phyloP scores from a whole-genome alignment of 2,329 filamentous ascomycete species.

The Microcyclospora pomicola region DNA sequence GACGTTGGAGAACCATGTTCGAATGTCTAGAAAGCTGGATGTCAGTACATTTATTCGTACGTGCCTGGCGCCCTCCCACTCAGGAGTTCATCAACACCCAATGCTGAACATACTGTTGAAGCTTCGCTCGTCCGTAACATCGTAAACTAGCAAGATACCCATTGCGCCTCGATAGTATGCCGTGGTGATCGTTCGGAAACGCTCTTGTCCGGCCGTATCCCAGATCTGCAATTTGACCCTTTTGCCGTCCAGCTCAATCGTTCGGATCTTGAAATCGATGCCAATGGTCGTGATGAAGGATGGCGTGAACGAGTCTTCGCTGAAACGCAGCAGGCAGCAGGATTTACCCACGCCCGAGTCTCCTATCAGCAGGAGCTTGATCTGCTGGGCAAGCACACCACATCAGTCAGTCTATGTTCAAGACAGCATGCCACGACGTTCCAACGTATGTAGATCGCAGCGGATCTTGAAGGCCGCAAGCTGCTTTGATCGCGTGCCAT shows the following conservation, averaged over 20 bases:
- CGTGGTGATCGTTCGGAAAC: conserved; percentile 96
- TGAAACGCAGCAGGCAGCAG: conserved; percentile 91
- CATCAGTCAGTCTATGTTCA: not conserved
- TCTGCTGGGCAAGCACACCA: conserved; percentile 39
- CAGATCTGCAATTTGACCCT: conserved; percentile 98
- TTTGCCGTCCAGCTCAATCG: conserved; percentile 97
- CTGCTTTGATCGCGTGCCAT: not conserved
- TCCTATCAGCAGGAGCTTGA: conserved; percentile 92
- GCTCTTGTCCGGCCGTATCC: conserved; percentile 93
- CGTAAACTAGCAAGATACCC: conserved; percentile 95
- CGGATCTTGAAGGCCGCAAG: not conserved
- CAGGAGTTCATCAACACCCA: not conserved
- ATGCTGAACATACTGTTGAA: conserved; percentile 64
- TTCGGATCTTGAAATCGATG: conserved; percentile 99
- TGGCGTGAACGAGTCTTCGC: conserved; percentile 92
- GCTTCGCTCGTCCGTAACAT: conserved; percentile 90
- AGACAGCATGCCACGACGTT: not conserved
- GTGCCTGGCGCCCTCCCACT: not conserved
- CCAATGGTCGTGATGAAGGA: conserved; percentile 99
- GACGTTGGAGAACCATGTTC: conserved; percentile 98
- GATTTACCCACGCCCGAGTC: conserved; percentile 96
- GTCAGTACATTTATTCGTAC: not conserved
- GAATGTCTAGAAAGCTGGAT: conserved; percentile 56
- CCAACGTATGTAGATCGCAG: not conserved
- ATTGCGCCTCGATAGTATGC: conserved; percentile 97